Conservation (phyloP, 2,329 filamentous ascomycete genomes). For the Ciborinia camelliae region DNA sequence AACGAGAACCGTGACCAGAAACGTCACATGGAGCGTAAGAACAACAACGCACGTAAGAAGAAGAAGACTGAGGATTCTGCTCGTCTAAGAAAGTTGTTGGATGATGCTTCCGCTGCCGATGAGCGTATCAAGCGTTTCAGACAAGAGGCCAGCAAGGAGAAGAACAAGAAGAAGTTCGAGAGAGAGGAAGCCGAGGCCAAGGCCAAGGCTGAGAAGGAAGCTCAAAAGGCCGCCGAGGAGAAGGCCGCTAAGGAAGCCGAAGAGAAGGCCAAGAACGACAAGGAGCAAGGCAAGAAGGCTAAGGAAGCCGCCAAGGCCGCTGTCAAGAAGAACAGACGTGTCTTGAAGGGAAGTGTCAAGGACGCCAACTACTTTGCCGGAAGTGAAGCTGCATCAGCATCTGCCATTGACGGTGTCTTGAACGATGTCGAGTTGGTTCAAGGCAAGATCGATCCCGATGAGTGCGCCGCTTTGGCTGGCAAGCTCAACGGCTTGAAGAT, state of each 20-base stretch:
- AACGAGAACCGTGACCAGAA: conserved; percentile 99
- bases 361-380: conserved; percentile 93
- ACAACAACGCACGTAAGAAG: conserved; percentile 96
- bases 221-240: conserved; percentile 80
- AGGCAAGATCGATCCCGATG: conserved; percentile 83
- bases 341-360: conserved; percentile 90
- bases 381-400: conserved; percentile 65
- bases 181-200: conserved; percentile 89
- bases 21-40: conserved; percentile 97
- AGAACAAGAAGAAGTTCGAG: conserved; percentile 92
- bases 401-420: conserved; percentile 78
- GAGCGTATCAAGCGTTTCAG: conserved; percentile 98
- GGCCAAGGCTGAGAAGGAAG: conserved; percentile 77
- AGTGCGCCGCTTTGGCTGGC: conserved; percentile 77
- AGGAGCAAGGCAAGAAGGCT: conserved; percentile 85
- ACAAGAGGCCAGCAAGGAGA: conserved; percentile 83
- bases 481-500: conserved; percentile 80
- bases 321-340: conserved; percentile 99
- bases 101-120: conserved; percentile 78
- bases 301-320: conserved; percentile 99
- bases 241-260: conserved; percentile 79
- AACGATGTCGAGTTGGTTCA: conserved; percentile 84
- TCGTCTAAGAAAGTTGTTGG: conserved; percentile 83
- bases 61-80: conserved; percentile 98
- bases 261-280: conserved; percentile 77